Conservation (phyloP, 345 rosid genomes). For the Corymbia maculata region DNA sequence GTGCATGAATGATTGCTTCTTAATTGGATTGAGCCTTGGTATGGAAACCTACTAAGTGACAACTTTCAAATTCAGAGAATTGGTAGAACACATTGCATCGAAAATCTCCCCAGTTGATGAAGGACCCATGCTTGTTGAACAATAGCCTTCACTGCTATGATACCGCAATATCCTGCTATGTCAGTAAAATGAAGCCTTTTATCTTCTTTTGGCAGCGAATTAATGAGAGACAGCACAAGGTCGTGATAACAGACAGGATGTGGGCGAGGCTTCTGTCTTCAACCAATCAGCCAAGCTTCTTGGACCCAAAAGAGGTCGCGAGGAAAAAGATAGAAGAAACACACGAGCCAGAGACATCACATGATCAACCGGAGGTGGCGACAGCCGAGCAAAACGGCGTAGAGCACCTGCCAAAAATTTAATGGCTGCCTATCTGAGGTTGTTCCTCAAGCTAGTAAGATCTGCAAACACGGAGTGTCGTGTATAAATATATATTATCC, state of each 20-base stretch:
- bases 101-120: background rate
- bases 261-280: slow-evolving; percentile 78
- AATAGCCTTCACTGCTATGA: background rate
- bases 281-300: slow-evolving; percentile 77
- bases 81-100: background rate
- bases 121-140: background rate
- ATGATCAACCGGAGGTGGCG: background rate
- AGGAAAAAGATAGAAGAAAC: slow-evolving; percentile 5
- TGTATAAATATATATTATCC: background rate
- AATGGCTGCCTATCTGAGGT: background rate
- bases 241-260: slow-evolving; percentile 70
- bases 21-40: too few species aligned
- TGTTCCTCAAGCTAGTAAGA: background rate
- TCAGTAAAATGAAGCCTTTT: background rate
- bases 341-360: background rate
- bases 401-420: background rate
- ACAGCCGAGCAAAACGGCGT: background rate
- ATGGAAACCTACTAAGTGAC: too few species aligned
- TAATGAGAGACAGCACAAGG: slow-evolving; percentile 53
- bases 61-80: too few species aligned
- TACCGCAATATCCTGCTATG: background rate
- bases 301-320: slow-evolving; percentile 13
- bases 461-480: background rate
- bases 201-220: slow-evolving; percentile 25
- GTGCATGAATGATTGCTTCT: background rate